These are phyloP conservation scores for Spencermartinsiella ligniputridi DNA, from an alignment of 1,139 yeast genomes.

Conservation along the genomic window DNA sequence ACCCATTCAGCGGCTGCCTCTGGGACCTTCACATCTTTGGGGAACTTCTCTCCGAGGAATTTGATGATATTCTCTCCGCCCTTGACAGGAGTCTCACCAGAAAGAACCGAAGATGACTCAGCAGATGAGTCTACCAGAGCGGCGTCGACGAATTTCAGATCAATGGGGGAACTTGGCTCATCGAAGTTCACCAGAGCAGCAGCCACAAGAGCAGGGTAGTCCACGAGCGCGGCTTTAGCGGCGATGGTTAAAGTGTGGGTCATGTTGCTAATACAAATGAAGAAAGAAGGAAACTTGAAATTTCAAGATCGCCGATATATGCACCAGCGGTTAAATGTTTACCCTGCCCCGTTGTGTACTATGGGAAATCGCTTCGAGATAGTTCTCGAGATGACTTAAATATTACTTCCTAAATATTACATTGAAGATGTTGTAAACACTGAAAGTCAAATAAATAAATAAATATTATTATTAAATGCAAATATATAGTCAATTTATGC, in stretches of 20 bases:
- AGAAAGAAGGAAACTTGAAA: too few relatives aligned
- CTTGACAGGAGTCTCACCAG: constrained; percentile 40
- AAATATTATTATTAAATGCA: too few relatives aligned
- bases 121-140: constrained; percentile 32
- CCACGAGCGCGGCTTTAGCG: constrained; percentile 78
- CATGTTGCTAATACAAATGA: too few relatives aligned
- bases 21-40: constrained; percentile 29
- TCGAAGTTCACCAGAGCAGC: constrained; percentile 64
- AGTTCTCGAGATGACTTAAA: too few relatives aligned
- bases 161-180: constrained; percentile 47
- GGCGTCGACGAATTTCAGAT: constrained; percentile 51
- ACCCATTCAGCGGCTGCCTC: constrained; percentile 49
- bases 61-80: constrained; percentile 38
- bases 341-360: too few relatives aligned
- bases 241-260: constrained; percentile 54
- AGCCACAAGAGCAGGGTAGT: constrained; percentile 77
- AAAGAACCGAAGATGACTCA: constrained; percentile 43
- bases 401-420: too few relatives aligned
- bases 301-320: too few relatives aligned
- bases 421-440: too few relatives aligned
- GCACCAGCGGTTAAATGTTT: too few relatives aligned
- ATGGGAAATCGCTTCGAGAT: too few relatives aligned
- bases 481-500: too few relatives aligned
- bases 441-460: too few relatives aligned
- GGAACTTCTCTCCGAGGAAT: constrained; percentile 45